Base-by-base conservation (phyloP, 164 flowering plant species). In the Berberis vulgaris region DNA sequence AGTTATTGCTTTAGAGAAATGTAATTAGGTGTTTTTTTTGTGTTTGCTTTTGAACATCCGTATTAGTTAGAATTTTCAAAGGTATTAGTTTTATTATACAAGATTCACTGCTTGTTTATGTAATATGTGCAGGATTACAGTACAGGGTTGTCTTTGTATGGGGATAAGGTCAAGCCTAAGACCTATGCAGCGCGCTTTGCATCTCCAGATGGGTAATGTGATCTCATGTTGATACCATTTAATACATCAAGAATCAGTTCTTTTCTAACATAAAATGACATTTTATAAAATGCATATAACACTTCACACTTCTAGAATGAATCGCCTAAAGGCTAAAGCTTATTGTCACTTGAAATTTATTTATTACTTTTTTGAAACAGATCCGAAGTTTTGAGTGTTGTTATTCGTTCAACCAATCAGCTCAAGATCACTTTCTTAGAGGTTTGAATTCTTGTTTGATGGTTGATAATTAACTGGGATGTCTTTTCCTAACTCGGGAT, bases 341-440 rank as follows among this genome's bases (percentile, higher is more conserved):
- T 2, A 6, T 64, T 54, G 1, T 54, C 59, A 1, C 45, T 60
- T 59, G 38, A 5, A 45, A 5, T 45, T 9, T 7, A 40, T 8
- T 53, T 41, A n/a, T 59, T 49, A 56, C 8, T 45, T 72, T 54
- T 12, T 63, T 66, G 46, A 26, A 64, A 62, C 84, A 89, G 99
- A 70, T 85, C 83, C 45, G 99, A 95, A 76, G 88, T 85, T 58
- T 9, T 95, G 44, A 91, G 91, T 72, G 97, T 95, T 65, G 74
- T 91, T 45, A 75, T 76, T 73, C 91, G 95, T 67, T 84, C 99
- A 41, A 61, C 97, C 60, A 95, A 86, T 80, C 82, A 77, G 69
- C 96, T 95, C 45, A 94, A 95, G 82, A 89, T 95, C 71, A 95
- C 97, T 42, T 95, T 95, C 83, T 76, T 91, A 72, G 99, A 89